A percentile compares a stretch with the other conserved stretches of the same genome.
Conservation (phyloP, 2,329 filamentous ascomycete genomes). For the Zymoseptoria passerinii region DNA sequence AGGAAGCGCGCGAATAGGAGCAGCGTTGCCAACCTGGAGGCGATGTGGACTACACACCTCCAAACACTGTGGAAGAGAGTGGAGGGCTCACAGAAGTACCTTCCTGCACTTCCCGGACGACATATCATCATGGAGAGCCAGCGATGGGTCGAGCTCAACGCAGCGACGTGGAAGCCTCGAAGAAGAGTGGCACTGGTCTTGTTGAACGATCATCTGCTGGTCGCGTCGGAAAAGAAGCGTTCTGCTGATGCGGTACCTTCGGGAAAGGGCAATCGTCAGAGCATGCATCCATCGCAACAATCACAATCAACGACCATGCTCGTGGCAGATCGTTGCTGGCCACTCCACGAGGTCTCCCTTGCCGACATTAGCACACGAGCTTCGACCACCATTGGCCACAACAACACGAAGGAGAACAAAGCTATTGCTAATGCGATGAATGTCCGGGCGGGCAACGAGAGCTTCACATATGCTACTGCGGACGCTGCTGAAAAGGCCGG, state of each 20-base stretch:
- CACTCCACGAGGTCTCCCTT: slow-evolving; percentile 83
- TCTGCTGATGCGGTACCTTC: slow-evolving; percentile 22
- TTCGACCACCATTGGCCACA: slow-evolving; percentile 18
- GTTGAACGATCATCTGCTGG: slow-evolving; percentile 85
- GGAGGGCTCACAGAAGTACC: slow-evolving; percentile 95
- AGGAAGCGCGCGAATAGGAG: slow-evolving; percentile 68
- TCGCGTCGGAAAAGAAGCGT: slow-evolving; percentile 91
- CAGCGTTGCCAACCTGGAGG: slow-evolving; percentile 69
- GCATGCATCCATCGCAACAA: slow-evolving; percentile 37
- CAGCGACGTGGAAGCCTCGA: slow-evolving; percentile 90
- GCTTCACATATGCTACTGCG: slow-evolving; percentile 83
- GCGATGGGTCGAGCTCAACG: slow-evolving; percentile 92
- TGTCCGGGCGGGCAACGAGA: slow-evolving; percentile 79
- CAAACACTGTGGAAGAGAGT: slow-evolving; percentile 90
- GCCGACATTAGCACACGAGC: slow-evolving; percentile 62
- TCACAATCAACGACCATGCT: slow-evolving; percentile 51
- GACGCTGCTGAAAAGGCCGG: slow-evolving; percentile 66
- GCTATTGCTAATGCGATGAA: slow-evolving; percentile 70
- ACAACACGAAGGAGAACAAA: slow-evolving; percentile 45
- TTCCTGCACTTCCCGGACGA: slow-evolving; percentile 81
- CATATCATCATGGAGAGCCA: slow-evolving; percentile 91
- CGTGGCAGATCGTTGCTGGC: slow-evolving; percentile 91
- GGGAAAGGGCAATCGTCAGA: slow-evolving; percentile 22
- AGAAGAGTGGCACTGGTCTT: slow-evolving; percentile 85
- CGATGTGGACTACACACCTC: slow-evolving; percentile 58